Base-by-base conservation (phyloP, 108 stramenopile species). In the Fragilaria radians region DNA sequence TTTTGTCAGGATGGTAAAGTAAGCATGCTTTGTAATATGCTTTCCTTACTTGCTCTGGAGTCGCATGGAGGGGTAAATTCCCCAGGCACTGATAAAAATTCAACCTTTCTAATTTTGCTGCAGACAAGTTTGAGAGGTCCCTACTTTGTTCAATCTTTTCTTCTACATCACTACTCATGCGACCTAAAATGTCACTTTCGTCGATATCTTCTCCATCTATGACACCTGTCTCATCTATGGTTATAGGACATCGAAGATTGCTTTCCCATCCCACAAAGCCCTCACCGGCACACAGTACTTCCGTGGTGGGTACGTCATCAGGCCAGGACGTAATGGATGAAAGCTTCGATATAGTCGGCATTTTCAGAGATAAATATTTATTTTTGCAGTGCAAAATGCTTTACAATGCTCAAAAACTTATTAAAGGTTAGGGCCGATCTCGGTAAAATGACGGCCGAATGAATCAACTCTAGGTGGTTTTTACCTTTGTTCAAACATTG, bases 1-100 rank as follows among this genome's bases (percentile, higher is more conserved):
- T 85, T 64, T 94, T 94, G 55, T 94, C 93, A 3, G 93, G 93
- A 62, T 94, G 93, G 61, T 92, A 92, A 21, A 63, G 61, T 27
- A 87, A 61, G 58, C 83, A 91, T 1, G 93, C 85, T 46, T 85
- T 85, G 61, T 87, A 86, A 55, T 89, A 94, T 3, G 89, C 88
- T 54, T 78, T 68, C 26, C 80, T 81, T 55, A 89, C 74, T 24
- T 85, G 77, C 28, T 90, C 86, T 23, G 84, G 57, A 19, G 72
- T 70, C 11, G 83, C 65, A 49, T 76, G 68, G 32, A 82, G 68
- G 28, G 82, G 81, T 14, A 94, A 32, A 30, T 67, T 48, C 11
- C 73, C 62, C 26, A 94, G 59, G 32, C 89, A 78, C 52, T 81
- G 68, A 61, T 91, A 91, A 57, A 84, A 87, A 50, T 62, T 78